Evolutionary conservation across 1,139 yeast genomes (phyloP), one percentile per base, ranked within the genome.

Genomic region (Geotrichum phurueaensis): DNA sequence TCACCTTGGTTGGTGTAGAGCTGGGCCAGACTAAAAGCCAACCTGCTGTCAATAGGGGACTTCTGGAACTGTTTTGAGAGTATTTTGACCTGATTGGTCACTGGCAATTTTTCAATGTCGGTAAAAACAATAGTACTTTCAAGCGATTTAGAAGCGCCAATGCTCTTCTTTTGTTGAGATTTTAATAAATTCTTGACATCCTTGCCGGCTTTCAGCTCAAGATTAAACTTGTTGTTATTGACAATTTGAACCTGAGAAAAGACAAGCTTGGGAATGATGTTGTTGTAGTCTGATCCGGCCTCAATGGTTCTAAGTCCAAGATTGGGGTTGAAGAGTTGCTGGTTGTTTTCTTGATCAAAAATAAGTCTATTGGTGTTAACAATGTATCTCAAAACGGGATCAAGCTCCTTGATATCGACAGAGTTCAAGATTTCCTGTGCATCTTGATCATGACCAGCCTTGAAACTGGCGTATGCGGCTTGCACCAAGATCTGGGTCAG

Each of bases 401-500:
- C 65, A 1, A 64, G 66, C 22, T 69, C 67, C 7, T 62, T 55
- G 27, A 50, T 51, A 18, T 61, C 64, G 20, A 67, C 60, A 23
- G 62, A 62, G n/a, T 65, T 57, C 54, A 84, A 69, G 4, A 85
- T 74, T 1, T 72, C 67, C 56, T 73, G 64, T 1, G 90, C 83
- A 57, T 78, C 77, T 0, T 70, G 76, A 1, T 62, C 50, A 10
- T 82, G 72, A 7, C 85, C 86, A 43, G 75, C 70, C 13, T 79
- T 64, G 63, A 83, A 84, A 61, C 83, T 75, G 25, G 86, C 82
- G 69, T 82, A 90, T 0, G 96, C 87, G 33, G 81, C 81, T 68
- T 92, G 95, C 53, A 89, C 73, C 62, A 80, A 70, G 49, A 89
- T 86, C 22, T 95, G 92, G 18, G 81, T 78, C 31, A 84, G 69